These are phyloP conservation scores for Arthrocladium fulminans DNA, from an alignment of 2,329 filamentous ascomycete species.

Conservation along the genomic window DNA sequence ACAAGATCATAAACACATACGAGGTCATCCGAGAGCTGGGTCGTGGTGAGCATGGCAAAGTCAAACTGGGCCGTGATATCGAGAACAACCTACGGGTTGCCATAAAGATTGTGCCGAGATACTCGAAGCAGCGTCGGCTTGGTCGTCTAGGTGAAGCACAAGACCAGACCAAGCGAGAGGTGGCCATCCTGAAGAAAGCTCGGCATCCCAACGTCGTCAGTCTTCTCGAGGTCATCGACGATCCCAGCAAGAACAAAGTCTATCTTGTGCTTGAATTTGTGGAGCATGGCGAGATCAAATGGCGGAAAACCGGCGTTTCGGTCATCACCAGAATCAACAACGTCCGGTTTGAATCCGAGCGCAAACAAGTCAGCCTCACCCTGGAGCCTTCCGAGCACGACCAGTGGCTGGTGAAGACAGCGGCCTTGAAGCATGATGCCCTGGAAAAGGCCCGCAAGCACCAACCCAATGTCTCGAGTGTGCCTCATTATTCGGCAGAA, in stretches of 20 bases:
- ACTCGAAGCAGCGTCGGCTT: constrained; percentile 86
- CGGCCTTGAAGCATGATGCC: constrained; percentile 52
- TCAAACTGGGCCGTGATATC: constrained; percentile 82
- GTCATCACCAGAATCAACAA: constrained; percentile 79
- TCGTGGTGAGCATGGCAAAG: constrained; percentile 91
- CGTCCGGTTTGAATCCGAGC: constrained; percentile 61
- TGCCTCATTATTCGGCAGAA: constrained; percentile 76
- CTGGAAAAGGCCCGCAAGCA: constrained; percentile 49
- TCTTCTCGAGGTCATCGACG: constrained; percentile 92
- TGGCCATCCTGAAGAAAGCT: constrained; percentile 97
- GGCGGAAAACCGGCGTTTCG: constrained; percentile 79
- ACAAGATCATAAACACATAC: constrained; percentile 96
- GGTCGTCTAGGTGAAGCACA: constrained; percentile 62
- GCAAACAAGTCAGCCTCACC: constrained; percentile 70
- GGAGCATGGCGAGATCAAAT: constrained; percentile 85
- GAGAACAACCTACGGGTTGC: constrained; percentile 71
- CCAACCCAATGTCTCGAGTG: constrained; percentile 18
- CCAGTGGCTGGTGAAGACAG: constrained; percentile 40
- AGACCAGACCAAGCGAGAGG: constrained; percentile 79
- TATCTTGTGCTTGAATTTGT: constrained; percentile 97
- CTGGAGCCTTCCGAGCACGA: constrained; percentile 37
- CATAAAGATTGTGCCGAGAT: constrained; percentile 96
- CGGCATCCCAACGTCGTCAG: constrained; percentile 95
- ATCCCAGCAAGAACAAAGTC: constrained; percentile 91
- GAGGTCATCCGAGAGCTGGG: constrained; percentile 95